A percentile compares a stretch with the other conserved stretches of the same genome.
phyloP scores from a whole-genome alignment of 1,284 basidiomycete genomes.

The Ceratobasidium sp. region DNA sequence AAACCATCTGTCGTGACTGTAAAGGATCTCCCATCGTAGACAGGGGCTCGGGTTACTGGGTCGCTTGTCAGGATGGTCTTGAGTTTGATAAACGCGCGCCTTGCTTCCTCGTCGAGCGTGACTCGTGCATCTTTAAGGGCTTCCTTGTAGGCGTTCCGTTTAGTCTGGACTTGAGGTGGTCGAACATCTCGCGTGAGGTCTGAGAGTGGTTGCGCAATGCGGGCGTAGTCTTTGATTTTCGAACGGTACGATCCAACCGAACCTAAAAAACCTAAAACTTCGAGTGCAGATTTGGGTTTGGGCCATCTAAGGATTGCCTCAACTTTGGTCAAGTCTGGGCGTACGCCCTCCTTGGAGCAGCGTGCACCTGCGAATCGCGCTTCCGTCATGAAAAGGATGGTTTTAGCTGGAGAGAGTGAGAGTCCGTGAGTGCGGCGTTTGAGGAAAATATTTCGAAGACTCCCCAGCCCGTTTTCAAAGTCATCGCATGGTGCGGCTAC shows the following conservation, averaged over 20 bases:
- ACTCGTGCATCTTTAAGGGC: conserved; percentile 18
- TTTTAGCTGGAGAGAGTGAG: conserved; percentile 37
- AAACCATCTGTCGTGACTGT: conserved; percentile 55
- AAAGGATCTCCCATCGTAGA: conserved; percentile 53
- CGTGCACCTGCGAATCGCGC: conserved; percentile 33
- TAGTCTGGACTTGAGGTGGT: neutral
- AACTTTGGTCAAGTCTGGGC: conserved; percentile 39
- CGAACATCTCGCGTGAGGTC: conserved; percentile 49
- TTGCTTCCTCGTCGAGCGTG: conserved; percentile 51
- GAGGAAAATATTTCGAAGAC: conserved; percentile 12
- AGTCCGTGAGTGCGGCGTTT: conserved; percentile 3
- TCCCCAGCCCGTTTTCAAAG: conserved; percentile 28
- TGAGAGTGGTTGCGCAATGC: conserved; percentile 48
- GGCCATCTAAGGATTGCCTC: conserved; percentile 43
- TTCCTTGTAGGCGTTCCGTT: conserved; percentile 26
- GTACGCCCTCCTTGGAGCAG: conserved; percentile 25
- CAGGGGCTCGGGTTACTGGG: conserved; percentile 51
- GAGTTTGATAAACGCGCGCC: conserved; percentile 51
- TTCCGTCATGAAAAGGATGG: conserved; percentile 41
- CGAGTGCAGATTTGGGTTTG: conserved; percentile 26
- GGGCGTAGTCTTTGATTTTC: conserved; percentile 44
- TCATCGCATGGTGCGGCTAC: conserved; percentile 28
- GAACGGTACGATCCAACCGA: conserved; percentile 18
- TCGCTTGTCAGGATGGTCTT: conserved; percentile 51
- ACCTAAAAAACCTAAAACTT: conserved; percentile 41